Evolutionary conservation across 768 basidiomycete species (phyloP).

Genomic region (Pisolithus albus): DNA sequence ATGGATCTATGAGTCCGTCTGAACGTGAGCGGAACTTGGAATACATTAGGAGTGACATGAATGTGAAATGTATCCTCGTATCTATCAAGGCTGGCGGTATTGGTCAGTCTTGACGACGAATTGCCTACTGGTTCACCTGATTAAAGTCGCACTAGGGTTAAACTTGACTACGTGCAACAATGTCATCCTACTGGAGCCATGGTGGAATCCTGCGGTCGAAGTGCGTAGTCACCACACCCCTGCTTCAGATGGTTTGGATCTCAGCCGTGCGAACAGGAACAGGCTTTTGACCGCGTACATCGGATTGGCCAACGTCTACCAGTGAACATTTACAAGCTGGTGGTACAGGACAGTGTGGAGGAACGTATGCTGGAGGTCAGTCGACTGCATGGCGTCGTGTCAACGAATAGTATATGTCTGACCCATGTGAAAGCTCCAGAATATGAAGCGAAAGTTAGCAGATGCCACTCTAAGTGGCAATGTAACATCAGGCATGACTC

Average conservation of each 20-base stretch:
- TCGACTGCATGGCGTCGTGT: neutral
- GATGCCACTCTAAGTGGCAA: neutral
- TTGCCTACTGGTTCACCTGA: neutral
- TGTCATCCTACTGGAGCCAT: no score
- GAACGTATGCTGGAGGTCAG: neutral
- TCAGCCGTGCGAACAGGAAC: neutral
- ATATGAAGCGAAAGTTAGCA: neutral
- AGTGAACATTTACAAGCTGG: slow-evolving; percentile 1
- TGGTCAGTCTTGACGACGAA: neutral
- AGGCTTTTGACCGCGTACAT: neutral
- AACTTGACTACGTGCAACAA: no score
- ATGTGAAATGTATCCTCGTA: neutral
- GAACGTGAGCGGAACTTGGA: neutral
- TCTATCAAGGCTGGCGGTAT: neutral
- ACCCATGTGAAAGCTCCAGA: neutral
- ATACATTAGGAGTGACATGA: neutral
- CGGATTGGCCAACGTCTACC: neutral
- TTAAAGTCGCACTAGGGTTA: neutral
- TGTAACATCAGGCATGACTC: neutral
- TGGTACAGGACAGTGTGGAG: neutral
- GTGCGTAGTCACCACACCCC: neutral
- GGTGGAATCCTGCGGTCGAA: neutral
- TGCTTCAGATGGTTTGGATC: neutral
- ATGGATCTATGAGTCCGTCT: neutral
- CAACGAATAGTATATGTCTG: neutral